Evolutionary conservation across 768 basidiomycete species (phyloP), one percentile per base, ranked within the genome.

Genomic region (Mycena rebaudengoi): DNA sequence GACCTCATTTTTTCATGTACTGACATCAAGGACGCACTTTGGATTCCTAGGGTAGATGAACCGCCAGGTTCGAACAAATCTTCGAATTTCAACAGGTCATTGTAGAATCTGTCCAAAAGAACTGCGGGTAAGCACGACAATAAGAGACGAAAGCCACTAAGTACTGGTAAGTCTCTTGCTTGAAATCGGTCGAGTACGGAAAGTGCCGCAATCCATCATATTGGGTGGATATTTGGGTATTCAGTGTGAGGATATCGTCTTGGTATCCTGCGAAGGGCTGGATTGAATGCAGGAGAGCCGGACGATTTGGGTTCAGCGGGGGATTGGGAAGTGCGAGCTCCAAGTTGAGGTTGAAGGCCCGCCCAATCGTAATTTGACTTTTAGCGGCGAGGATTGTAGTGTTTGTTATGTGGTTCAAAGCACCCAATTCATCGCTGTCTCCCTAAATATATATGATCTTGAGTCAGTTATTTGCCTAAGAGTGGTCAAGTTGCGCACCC

Each of bases 401-500:
- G 40, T 44, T 60, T 4, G 35, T 62, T 28, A 66, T 66, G 21
- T 66, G 65, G 37, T 66, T 66, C 60, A 66, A 40, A 0, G 65
- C 60, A 0, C 65, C 65, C 18, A 66, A 52, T 39, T 66, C 37
- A 23, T 66, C 65, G 14, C 11, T 50, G n/a, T 13, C 41, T 21
- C 65, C 65, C 65, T 66, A 21, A 37, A 7, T 4, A 4, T 8
- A n/a, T n/a, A n/a, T n/a, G n/a, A n/a, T n/a, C n/a, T n/a, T 21
- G 11, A n/a, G 11, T 45, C 26, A 32, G 40, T 1, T n/a, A 54
- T 7, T 7, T 1, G 18, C 1, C 0, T 16, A 56, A 7, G 4
- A 20, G 7, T 12, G 11, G 30, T 13, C 10, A 16, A 3, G 3
- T 1, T 5, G 46, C 64, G 8, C 29, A 62, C 65, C 65, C 65